A percentile compares a stretch with the other conserved stretches of the same genome.
Conservation (phyloP, 2,329 filamentous ascomycete species). For the Exophiala aquamarina region DNA sequence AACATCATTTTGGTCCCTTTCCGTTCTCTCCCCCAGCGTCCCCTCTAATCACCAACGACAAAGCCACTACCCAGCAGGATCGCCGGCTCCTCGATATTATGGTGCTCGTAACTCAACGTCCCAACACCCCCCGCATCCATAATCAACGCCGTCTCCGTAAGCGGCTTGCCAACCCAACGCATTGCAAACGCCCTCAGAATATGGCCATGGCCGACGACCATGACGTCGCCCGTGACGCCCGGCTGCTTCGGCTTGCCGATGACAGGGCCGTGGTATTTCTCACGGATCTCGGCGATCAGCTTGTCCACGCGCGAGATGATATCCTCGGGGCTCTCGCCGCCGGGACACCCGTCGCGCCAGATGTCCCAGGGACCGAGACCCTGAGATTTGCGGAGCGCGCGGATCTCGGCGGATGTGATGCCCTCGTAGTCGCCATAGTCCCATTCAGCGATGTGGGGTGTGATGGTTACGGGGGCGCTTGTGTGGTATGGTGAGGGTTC, state of each 20-base stretch:
- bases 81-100: constrained; percentile 74
- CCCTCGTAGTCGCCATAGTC: constrained; percentile 88
- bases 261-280: constrained; percentile 61
- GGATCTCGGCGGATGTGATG: constrained; percentile 70
- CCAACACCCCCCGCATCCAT: constrained; percentile 88
- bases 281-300: constrained; percentile 72
- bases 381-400: constrained; percentile 54
- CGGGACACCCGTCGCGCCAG: constrained; percentile 83
- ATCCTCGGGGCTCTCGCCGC: constrained; percentile 77
- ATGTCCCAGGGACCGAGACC: constrained; percentile 74
- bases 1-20: too few relatives aligned
- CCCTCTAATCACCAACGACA: constrained; percentile 36
- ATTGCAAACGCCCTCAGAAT: constrained; percentile 85
- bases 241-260: constrained; percentile 56
- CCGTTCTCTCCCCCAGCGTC: too few relatives aligned
- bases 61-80: constrained; percentile 76
- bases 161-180: constrained; percentile 73
- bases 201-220: constrained; percentile 87
- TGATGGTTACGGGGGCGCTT: constrained; percentile 63
- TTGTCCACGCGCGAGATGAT: constrained; percentile 71
- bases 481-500: constrained; percentile 49
- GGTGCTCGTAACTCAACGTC: constrained; percentile 79
- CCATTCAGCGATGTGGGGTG: constrained; percentile 77
- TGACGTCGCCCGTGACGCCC: constrained; percentile 57
- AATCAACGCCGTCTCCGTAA: constrained; percentile 75